phyloP scores from a whole-genome alignment of 441 rosid species.

The Kokia cookei region DNA sequence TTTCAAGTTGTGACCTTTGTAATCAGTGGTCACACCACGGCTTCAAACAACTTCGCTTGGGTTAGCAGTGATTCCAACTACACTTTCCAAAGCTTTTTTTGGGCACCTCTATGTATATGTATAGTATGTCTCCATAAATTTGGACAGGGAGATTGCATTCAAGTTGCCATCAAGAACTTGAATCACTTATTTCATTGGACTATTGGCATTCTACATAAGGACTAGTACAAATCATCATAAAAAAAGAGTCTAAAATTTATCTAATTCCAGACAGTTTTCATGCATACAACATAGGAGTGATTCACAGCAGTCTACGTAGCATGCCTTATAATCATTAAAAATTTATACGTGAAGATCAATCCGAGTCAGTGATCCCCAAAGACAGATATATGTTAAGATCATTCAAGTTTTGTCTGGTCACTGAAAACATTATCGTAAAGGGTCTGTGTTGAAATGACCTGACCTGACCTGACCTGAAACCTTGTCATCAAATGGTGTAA shows the following conservation, averaged over 20 bases:
- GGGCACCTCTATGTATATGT: too few relatives aligned
- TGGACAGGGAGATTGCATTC: too few relatives aligned
- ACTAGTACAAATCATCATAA: neutral
- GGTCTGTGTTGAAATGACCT: neutral
- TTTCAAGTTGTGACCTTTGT: too few relatives aligned
- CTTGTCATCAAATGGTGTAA: neutral
- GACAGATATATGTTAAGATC: neutral
- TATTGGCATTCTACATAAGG: neutral
- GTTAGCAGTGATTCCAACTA: too few relatives aligned
- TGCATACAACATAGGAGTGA: conserved; percentile 10
- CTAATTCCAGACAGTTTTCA: neutral
- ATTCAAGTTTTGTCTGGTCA: neutral
- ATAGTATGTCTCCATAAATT: too few relatives aligned
- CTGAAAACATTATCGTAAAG: neutral
- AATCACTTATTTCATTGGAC: too few relatives aligned
- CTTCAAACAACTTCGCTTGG: neutral
- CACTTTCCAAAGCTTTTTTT: too few relatives aligned
- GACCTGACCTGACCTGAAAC: neutral
- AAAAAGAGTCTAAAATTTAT: neutral
- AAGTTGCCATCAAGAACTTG: too few relatives aligned
- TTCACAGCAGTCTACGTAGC: conserved; percentile 31
- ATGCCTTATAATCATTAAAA: conserved; percentile 17
- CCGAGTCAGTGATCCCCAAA: neutral
- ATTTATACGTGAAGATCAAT: neutral
- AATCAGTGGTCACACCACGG: neutral